These are phyloP conservation scores for Cercospora berteroae DNA, from an alignment of 2,329 filamentous ascomycete genomes.

Conservation along the genomic window DNA sequence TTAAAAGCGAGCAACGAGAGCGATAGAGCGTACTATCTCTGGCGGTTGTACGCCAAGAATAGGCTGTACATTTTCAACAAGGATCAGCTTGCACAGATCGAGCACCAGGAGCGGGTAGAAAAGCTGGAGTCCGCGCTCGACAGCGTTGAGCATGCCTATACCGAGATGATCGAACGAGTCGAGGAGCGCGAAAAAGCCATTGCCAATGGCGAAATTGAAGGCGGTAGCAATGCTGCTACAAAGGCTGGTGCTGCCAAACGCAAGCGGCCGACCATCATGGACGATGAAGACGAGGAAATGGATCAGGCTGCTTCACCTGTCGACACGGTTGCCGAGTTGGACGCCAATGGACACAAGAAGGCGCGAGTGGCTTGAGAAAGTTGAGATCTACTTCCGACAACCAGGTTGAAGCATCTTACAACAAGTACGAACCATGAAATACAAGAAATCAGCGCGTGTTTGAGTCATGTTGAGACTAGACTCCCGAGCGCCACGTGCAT, in stretches of 20 bases:
- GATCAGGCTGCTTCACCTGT: constrained; percentile 19
- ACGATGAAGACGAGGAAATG: constrained; percentile 28
- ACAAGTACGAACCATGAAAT: background rate
- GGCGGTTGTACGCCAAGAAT: constrained; percentile 73
- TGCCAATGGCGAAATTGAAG: constrained; percentile 16
- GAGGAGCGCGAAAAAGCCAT: constrained; percentile 38
- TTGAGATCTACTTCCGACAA: background rate
- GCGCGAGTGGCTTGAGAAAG: constrained; percentile 15
- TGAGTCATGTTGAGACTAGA: constrained; percentile 8
- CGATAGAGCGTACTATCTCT: constrained; percentile 65
- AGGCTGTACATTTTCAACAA: constrained; percentile 73
- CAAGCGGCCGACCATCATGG: constrained; percentile 24
- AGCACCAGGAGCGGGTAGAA: constrained; percentile 64
- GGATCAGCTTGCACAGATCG: constrained; percentile 68
- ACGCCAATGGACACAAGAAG: constrained; percentile 25
- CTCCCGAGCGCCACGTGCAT: constrained; percentile 6
- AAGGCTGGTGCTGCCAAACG: constrained; percentile 19
- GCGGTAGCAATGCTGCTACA: constrained; percentile 1
- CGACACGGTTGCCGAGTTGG: background rate
- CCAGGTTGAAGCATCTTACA: background rate
- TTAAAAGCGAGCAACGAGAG: constrained; percentile 54
- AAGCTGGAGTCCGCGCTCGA: constrained; percentile 69
- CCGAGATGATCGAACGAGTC: constrained; percentile 58
- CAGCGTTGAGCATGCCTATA: constrained; percentile 70
- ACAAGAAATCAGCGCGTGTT: constrained; percentile 9